These are phyloP conservation scores for Durotheca rogersii DNA, from an alignment of 495 filamentous ascomycete genomes.

Conservation along the genomic window DNA sequence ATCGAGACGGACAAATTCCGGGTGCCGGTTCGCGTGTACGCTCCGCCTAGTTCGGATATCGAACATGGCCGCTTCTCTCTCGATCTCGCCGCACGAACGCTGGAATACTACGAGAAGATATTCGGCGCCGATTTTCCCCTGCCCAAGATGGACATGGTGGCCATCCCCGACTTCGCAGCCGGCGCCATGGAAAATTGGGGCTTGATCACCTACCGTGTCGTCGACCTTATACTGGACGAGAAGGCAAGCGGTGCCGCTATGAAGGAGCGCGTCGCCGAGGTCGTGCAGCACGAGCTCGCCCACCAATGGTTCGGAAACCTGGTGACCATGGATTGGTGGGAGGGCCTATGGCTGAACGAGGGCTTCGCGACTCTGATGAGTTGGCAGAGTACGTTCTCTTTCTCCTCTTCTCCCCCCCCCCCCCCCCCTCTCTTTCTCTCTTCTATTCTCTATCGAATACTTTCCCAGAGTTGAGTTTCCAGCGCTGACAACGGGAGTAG, in stretches of 20 bases:
- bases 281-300: conserved; percentile 94
- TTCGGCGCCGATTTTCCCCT: conserved; percentile 69
- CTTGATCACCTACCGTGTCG: conserved; percentile 88
- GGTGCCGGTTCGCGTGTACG: conserved; percentile 70
- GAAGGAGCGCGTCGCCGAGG: conserved; percentile 90
- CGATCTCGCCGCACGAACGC: conserved; percentile 65
- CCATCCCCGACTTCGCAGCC: conserved; percentile 88
- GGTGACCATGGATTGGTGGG: conserved; percentile 99
- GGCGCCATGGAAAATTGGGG: conserved; percentile 99
- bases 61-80: conserved; percentile 69
- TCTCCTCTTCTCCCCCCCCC: too few species aligned
- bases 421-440: too few species aligned
- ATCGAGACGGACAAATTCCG: conserved; percentile 75
- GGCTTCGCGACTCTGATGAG: conserved; percentile 89
- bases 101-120: conserved; percentile 74
- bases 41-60: conserved; percentile 62
- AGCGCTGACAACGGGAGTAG: conserved; percentile 48
- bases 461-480: too few species aligned
- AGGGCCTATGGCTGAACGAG: conserved; percentile 97
- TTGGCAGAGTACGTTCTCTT: conserved; percentile 40
- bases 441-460: too few species aligned
- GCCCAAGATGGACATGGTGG: conserved; percentile 97
- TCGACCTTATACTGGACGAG: conserved; percentile 90
- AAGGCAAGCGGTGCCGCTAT: conserved; percentile 86
- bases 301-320: conserved; percentile 99